Evolutionary conservation across 2,329 filamentous ascomycete species (phyloP).

Genomic region (Alternaria angustiovoidea): DNA sequence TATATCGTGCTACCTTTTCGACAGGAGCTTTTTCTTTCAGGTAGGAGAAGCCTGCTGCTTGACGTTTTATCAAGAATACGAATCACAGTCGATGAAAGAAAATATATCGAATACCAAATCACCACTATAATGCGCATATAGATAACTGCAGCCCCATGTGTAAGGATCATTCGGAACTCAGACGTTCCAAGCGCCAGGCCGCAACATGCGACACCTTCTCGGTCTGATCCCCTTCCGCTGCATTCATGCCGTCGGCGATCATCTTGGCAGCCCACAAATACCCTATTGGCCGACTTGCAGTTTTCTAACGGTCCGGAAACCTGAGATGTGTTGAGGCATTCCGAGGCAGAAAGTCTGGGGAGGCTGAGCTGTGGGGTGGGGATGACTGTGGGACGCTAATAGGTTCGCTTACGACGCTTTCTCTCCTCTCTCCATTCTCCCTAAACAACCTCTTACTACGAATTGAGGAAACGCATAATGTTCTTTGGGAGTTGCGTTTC

Average conservation of each 20-base stretch:
- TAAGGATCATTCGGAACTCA: conserved; percentile 22
- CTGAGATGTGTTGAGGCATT: conserved; percentile 14
- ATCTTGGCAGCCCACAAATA: conserved; percentile 5
- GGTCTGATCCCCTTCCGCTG: conserved; percentile 27
- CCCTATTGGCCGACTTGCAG: background rate
- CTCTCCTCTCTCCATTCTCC: conserved; percentile 2
- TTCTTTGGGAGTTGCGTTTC: conserved; percentile 28
- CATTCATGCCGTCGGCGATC: conserved; percentile 10
- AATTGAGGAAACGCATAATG: conserved; percentile 34
- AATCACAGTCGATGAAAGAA: background rate
- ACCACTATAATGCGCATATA: background rate
- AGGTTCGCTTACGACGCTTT: conserved; percentile 15
- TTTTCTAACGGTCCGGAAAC: conserved; percentile 37
- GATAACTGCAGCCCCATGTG: background rate
- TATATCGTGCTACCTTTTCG: background rate
- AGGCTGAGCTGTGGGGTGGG: conserved; percentile 19
- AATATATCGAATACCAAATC: background rate
- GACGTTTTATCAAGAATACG: background rate
- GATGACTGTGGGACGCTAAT: conserved; percentile 13
- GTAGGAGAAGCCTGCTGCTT: background rate
- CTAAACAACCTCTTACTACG: background rate
- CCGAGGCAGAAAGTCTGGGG: conserved; percentile 16
- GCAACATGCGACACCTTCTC: conserved; percentile 27
- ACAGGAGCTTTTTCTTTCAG: background rate
- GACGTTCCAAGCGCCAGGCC: conserved; percentile 32